phyloP scores from a whole-genome alignment of 169 alveolate species.

The Plasmodium coatneyi region DNA sequence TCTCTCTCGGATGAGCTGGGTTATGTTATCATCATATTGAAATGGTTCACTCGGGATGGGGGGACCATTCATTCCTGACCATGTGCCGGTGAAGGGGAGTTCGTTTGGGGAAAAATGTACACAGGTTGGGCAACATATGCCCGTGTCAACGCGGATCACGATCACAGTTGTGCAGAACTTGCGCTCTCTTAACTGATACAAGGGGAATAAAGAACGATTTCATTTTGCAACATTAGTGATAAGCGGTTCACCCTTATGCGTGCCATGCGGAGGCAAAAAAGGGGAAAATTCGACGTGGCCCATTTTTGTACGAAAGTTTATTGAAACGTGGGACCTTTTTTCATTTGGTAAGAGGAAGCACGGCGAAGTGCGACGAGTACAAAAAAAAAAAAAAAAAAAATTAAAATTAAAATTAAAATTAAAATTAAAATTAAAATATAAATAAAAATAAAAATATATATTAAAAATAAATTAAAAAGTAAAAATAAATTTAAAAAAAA shows the following conservation, averaged over 20 bases:
- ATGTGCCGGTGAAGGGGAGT: background rate
- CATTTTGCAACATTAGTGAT: background rate
- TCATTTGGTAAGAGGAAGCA: no score
- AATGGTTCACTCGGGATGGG: slow-evolving; percentile 15
- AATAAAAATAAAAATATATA: background rate
- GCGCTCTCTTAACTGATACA: background rate
- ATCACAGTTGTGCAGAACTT: background rate
- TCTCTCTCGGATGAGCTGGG: slow-evolving; percentile 75
- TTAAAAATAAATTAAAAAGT: background rate
- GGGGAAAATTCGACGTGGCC: background rate
- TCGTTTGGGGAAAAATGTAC: background rate
- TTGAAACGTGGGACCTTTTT: background rate
- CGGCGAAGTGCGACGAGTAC: background rate
- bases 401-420: background rate
- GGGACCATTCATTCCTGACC: background rate
- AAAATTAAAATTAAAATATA: background rate
- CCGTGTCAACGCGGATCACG: background rate
- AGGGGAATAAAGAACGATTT: background rate
- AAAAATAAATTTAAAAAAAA: background rate
- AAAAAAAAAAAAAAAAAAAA: background rate
- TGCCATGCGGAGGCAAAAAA: background rate
- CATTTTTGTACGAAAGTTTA: background rate
- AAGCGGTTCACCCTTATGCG: background rate
- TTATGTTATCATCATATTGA: slow-evolving; percentile 68
- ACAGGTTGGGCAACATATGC: background rate